These are phyloP conservation scores for Syzygium malaccense DNA, from an alignment of 441 rosid species.

Conservation along the genomic window DNA sequence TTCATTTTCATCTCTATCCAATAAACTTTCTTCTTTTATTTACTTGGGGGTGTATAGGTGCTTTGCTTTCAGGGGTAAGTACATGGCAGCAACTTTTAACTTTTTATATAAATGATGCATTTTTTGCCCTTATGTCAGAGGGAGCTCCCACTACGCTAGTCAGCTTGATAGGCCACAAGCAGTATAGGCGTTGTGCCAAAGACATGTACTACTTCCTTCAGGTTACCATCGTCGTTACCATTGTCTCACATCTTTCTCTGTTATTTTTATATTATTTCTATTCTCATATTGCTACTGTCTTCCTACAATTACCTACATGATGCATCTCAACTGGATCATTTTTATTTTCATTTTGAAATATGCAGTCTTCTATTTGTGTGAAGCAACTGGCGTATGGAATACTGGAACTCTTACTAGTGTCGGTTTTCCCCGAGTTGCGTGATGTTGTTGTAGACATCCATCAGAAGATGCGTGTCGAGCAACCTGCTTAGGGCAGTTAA, in stretches of 20 bases:
- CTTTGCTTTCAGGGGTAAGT: not conserved
- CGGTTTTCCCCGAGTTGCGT: conserved; percentile 77
- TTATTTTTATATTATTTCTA: not conserved
- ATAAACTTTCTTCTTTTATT: not conserved
- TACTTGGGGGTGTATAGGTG: not conserved
- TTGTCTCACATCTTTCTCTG: not conserved
- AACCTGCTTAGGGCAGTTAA: conserved; percentile 6
- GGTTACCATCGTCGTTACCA: conserved; percentile 22
- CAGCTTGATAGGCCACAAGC: conserved; percentile 81
- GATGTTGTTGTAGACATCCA: conserved; percentile 55
- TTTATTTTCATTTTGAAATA: not conserved
- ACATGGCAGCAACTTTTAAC: not conserved
- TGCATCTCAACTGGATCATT: not conserved
- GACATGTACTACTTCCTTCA: conserved; percentile 94
- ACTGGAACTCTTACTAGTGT: conserved; percentile 53
- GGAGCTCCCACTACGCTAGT: conserved; percentile 90
- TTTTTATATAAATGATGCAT: not conserved
- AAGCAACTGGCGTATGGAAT: conserved; percentile 72
- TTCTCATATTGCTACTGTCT: not conserved
- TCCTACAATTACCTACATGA: not conserved
- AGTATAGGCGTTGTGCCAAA: conserved; percentile 87
- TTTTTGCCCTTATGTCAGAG: conserved; percentile 32
- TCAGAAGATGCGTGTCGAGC: conserved; percentile 23
- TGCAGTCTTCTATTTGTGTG: conserved; percentile 76
- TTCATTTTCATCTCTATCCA: not conserved